Base-by-base conservation (phyloP, 2,329 filamentous ascomycete genomes). In the Trichoderma koningii region DNA sequence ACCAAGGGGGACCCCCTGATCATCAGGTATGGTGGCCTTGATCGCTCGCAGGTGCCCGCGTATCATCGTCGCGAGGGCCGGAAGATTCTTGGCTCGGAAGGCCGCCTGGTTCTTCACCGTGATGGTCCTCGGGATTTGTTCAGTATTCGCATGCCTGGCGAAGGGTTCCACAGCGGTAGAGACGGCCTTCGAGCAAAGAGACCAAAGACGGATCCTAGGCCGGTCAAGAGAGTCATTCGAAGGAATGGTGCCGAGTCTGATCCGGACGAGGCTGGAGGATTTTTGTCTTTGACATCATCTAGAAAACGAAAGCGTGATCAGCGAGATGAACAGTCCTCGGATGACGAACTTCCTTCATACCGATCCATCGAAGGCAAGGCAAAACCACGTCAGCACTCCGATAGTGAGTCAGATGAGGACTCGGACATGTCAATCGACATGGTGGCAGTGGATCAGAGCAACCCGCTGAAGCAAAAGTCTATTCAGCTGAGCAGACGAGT, bases 1-100 rank as follows among this genome's bases (percentile, higher is more conserved):
- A 86, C 81, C 48, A 87, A 87, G 71, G 93, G 94, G 0, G 94
- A 98, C 71, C 80, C 83, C 5, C 83, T 92, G 55, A 92, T 95
- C 69, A 76, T 89, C 51, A 83, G 84, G 28, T 97, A 93, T 74
- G 91, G 91, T 2, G 84, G 85, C 30, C 82, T 90, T 45, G 87
- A 97, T 73, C 86, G 85, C 42, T 90, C 90, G 68, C 85, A 83
- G 62, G 78, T 96, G 12, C 92, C 93, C 0, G 71, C 77, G 2
- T 97, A 96, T 73, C 83, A 83, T 67, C 87, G 92, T 6, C 79
- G 80, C 67, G 91, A 92, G 15, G 80, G 81, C 63, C 92, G 92
- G 2, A 83, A 82, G 65, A 80, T 97, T 1, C 75, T 98, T 14
- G 94, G 93, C 0, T 79, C 89, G 0, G 74, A 80, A 1, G 78